Base-by-base conservation (phyloP, 2,329 filamentous ascomycete genomes). In the Paracamarosporium sp. region DNA sequence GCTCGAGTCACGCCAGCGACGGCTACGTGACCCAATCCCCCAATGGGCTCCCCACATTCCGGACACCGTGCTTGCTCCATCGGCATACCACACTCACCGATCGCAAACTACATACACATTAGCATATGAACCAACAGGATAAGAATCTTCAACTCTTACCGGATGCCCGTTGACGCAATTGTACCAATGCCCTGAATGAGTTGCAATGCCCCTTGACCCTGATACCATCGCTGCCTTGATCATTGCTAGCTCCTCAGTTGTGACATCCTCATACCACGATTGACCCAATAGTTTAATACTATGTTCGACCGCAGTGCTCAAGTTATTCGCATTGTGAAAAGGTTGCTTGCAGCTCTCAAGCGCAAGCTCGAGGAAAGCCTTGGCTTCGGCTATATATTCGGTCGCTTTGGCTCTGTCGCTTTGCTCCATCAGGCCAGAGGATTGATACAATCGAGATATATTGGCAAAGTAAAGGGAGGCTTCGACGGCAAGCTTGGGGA, bases 41-140 rank as follows among this genome's bases (percentile, higher is more conserved):
- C 88, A 28, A 91, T 81, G 0, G 72, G 59, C 1, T 80, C 79
- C 1, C 80, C 82, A 61, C 89, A 92, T 60, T 90, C 83, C 0
- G 88, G 87, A 62, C 89, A 92, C 1, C 71, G 71, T 1, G 87
- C 82, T 17, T 66, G 53, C 69, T 91, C 59, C 85, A 89, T 88
- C 0, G 88, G 85, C 81, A 86, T 85, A 1, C 88, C 88, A 65
- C 88, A 90, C 58, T 90, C 85, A 0, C 87, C 87, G 30, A 90
- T 80, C 0, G 86, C 85, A 61, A 90, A 83, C 62, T 71, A 24
- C 28, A 2, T 15, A 35, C 6, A 50, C 2, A 4, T 40, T 22
- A 30, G 15, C 4, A 1, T 9, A 40, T 11, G 17, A 1, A 8
- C 12, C 11, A 22, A 9, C 22, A 4, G 24, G n/a, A 4, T 4